Evolutionary conservation across 2,329 filamentous ascomycete species (phyloP).

Genomic region (Fusarium sp.): DNA sequence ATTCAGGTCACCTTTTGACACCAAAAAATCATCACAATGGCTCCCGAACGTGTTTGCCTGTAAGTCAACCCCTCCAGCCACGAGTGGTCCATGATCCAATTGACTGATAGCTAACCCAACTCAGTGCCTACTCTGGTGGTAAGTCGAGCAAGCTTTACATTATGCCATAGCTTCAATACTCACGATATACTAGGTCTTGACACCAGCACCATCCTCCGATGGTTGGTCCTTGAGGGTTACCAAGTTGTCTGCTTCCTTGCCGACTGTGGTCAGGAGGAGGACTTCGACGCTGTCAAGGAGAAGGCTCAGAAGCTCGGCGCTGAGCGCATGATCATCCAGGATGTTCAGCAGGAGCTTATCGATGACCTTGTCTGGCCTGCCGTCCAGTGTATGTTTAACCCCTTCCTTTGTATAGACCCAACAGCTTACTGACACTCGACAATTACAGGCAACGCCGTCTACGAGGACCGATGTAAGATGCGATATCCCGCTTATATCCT

Average conservation of each 20-base stretch:
- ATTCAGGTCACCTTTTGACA: slow-evolving; percentile 2
- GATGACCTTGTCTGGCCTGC: slow-evolving; percentile 81
- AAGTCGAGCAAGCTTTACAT: slow-evolving; percentile 9
- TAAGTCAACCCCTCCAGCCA: slow-evolving; percentile 17
- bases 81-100: not conserved
- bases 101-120: slow-evolving; percentile 21
- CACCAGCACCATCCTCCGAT: slow-evolving; percentile 36
- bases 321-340: slow-evolving; percentile 61
- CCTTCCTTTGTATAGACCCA: slow-evolving; percentile 37
- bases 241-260: slow-evolving; percentile 59
- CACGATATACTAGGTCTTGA: slow-evolving; percentile 28
- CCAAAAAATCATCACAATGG: slow-evolving; percentile 24
- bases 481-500: not conserved
- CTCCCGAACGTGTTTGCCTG: slow-evolving; percentile 39
- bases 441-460: slow-evolving; percentile 18
- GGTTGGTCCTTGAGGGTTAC: slow-evolving; percentile 17
- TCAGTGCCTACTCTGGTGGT: slow-evolving; percentile 42
- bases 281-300: slow-evolving; percentile 74
- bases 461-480: slow-evolving; percentile 51
- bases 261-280: slow-evolving; percentile 76
- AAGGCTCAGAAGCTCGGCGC: slow-evolving; percentile 64
- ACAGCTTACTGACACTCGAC: not conserved
- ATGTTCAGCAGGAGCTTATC: slow-evolving; percentile 78
- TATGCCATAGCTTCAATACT: slow-evolving; percentile 5
- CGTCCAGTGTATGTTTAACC: slow-evolving; percentile 63